Evolutionary conservation across 768 basidiomycete species (phyloP).

Genomic region (Panaeolus papilionaceus): DNA sequence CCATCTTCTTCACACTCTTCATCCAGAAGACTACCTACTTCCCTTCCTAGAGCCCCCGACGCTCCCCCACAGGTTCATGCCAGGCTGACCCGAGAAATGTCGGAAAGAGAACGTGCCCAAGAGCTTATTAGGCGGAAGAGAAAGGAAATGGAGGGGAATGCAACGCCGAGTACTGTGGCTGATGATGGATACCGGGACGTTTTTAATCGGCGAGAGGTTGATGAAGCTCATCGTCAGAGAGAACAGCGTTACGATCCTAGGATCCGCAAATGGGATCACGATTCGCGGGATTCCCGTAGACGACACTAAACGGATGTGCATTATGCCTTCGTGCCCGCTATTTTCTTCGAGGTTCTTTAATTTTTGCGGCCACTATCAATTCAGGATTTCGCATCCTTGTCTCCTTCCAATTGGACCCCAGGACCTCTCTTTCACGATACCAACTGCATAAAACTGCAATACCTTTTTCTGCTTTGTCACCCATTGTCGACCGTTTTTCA

Average conservation of each 20-base stretch:
- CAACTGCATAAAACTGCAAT: too few relatives aligned
- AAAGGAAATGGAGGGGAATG: constrained; percentile 65
- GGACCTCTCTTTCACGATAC: too few relatives aligned
- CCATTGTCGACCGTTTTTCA: not conserved
- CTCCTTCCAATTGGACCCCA: too few relatives aligned
- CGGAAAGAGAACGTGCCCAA: constrained; percentile 77
- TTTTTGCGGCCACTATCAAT: too few relatives aligned
- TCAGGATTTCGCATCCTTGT: too few relatives aligned
- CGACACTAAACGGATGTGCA: not conserved
- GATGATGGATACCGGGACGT: constrained; percentile 71
- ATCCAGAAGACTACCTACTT: constrained; percentile 25
- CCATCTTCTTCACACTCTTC: constrained; percentile 24
- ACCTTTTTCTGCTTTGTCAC: not conserved
- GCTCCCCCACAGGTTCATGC: constrained; percentile 54
- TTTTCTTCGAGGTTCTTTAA: too few relatives aligned
- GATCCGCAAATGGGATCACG: constrained; percentile 23
- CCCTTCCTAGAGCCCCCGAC: constrained; percentile 29
- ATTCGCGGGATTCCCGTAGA: not conserved
- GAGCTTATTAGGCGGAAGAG: constrained; percentile 72
- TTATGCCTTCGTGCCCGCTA: too few relatives aligned
- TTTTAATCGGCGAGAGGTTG: constrained; percentile 73
- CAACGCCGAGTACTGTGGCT: constrained; percentile 74
- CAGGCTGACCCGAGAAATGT: constrained; percentile 73
- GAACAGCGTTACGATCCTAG: constrained; percentile 33
- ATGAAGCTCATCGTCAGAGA: constrained; percentile 67